A percentile compares a stretch with the other conserved stretches of the same genome.
phyloP scores from a whole-genome alignment of 805 yeast genomes.

The Saturnispora sekii region DNA sequence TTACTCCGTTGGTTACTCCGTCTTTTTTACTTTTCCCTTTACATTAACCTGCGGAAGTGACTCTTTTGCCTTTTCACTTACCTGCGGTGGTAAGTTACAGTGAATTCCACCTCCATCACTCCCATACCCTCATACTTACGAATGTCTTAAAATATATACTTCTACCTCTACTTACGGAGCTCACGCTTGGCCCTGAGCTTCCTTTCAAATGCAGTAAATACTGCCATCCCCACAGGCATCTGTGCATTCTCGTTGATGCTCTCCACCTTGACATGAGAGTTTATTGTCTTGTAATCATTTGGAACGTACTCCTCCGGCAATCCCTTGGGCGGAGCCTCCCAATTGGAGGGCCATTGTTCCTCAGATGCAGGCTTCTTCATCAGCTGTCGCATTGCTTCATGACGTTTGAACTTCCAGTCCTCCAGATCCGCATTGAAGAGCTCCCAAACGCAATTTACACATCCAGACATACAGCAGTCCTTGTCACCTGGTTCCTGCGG shows the following conservation, averaged over 20 bases:
- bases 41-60: no score
- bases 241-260: conserved; percentile 32
- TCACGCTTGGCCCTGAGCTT: conserved; percentile 29
- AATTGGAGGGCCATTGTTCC: conserved; percentile 55
- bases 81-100: no score
- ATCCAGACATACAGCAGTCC: conserved; percentile 96
- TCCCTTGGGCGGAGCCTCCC: conserved; percentile 44
- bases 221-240: conserved; percentile 69
- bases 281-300: conserved; percentile 22
- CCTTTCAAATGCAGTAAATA: conserved; percentile 77
- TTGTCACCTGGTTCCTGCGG: conserved; percentile 72
- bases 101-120: no score
- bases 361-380: conserved; percentile 14
- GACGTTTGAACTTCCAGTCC: conserved; percentile 62
- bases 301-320: conserved; percentile 37
- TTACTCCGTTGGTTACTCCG: no score
- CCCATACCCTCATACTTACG: no score
- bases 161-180: background rate
- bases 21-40: no score
- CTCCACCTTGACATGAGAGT: background rate
- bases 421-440: conserved; percentile 77
- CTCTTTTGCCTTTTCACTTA: no score
- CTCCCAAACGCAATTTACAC: conserved; percentile 97
- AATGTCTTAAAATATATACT: background rate
- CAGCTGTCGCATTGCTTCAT: conserved; percentile 42